Evolutionary conservation across 2,329 filamentous ascomycete species (phyloP).

Genomic region (Drechslerella coelobrocha): DNA sequence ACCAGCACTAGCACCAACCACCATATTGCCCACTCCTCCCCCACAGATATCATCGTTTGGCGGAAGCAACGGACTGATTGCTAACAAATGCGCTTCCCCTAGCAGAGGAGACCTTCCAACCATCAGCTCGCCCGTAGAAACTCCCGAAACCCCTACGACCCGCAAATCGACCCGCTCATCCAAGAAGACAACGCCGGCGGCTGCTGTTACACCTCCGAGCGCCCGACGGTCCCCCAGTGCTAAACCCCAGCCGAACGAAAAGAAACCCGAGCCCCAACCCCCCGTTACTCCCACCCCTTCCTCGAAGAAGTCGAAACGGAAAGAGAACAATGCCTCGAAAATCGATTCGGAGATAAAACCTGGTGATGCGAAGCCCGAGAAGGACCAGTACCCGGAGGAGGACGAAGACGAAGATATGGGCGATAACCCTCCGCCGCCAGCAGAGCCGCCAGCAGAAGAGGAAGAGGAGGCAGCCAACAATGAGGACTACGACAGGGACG

Average conservation of each 20-base stretch:
- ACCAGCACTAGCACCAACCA: too few species aligned
- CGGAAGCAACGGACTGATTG: neutral
- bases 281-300: constrained; percentile 39
- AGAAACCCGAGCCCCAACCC: constrained; percentile 36
- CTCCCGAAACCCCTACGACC: constrained; percentile 45
- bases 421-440: constrained; percentile 26
- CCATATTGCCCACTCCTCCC: too few species aligned
- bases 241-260: constrained; percentile 39
- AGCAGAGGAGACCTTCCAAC: constrained; percentile 47
- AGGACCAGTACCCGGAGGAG: constrained; percentile 41
- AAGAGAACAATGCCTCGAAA: constrained; percentile 45
- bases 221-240: constrained; percentile 32
- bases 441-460: constrained; percentile 59
- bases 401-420: constrained; percentile 49
- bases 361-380: constrained; percentile 55
- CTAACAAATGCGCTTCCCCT: neutral
- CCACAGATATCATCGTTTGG: too few species aligned
- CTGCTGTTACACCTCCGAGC: constrained; percentile 12
- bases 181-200: constrained; percentile 21
- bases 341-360: constrained; percentile 22
- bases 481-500: constrained; percentile 65
- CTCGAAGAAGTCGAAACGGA: constrained; percentile 37
- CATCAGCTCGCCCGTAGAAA: constrained; percentile 28
- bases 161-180: constrained; percentile 45
- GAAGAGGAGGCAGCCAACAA: constrained; percentile 60